Evolutionary conservation across 2,329 filamentous ascomycete genomes (phyloP), one percentile per base, ranked within the genome.

Genomic region (Venturia effusa): DNA sequence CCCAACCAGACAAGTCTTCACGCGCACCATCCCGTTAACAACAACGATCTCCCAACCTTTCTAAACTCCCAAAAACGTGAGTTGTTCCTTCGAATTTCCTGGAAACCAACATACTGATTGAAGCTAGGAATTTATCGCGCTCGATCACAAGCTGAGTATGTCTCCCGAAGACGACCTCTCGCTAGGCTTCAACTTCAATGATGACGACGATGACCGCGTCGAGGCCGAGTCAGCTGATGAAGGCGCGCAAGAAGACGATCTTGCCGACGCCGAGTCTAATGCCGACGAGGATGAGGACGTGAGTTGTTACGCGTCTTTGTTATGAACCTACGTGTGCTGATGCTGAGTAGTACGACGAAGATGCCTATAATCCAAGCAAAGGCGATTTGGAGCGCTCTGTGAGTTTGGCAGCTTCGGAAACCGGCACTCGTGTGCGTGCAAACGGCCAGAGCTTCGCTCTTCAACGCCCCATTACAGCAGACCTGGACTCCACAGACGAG

Each of bases 401-500:
- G 15, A 57, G 51, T 17, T 17, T 57, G 27, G 51, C 51, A 6
- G 59, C 37, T 2, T 60, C 59, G 3, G 60, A 62, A 27, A 17
- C 30, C 5, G 13, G 41, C 15, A 51, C n/a, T 30, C 68, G 71
- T 15, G 79, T 79, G 32, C 69, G 70, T n/a, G 74, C 76, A 11
- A 74, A 74, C 17, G 72, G 72, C 22, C 71, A 78, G 27, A 74
- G 76, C 5, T 71, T 76, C 30, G 70, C 77, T 22, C 81, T 77
- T 69, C 75, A 62, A n/a, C 60, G 60, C 30, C 27, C 71, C 43
- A 74, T 81, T 27, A 71, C 70, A 10, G 71, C 72, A 27, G 73
- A 80, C 48, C 73, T 80, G 54, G 78, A 81, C 67, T 76, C 75
- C 0, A 78, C 80, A 41, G 80, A 82, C 65, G 75, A 76, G 54